Conservation (phyloP, 306 rosid species). For the Begonia masoniana region DNA sequence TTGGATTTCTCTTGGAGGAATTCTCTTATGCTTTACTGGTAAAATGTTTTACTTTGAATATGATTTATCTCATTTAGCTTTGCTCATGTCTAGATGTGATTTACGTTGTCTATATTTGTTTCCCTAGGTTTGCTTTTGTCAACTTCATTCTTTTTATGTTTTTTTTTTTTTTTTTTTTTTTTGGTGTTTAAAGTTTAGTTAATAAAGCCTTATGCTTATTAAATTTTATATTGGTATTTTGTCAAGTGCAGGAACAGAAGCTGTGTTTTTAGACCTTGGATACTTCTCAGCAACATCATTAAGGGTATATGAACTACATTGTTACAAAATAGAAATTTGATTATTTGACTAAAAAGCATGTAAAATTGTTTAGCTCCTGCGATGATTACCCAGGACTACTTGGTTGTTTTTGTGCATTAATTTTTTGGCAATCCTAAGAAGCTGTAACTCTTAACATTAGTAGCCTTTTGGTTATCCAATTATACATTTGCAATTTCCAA, state of each 20-base stretch:
- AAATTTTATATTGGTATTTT: slow-evolving; percentile 14
- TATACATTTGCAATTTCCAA: no score
- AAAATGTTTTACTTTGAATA: slow-evolving; percentile 7
- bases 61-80: no score
- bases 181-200: background rate
- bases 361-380: slow-evolving; percentile 5
- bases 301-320: slow-evolving; percentile 42
- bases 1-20: slow-evolving; percentile 70
- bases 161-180: background rate
- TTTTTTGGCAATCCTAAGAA: no score
- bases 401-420: no score
- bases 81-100: background rate
- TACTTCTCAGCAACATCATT: slow-evolving; percentile 46
- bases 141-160: background rate
- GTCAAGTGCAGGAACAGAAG: slow-evolving; percentile 59
- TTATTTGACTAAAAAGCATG: slow-evolving; percentile 4
- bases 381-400: background rate
- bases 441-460: no score
- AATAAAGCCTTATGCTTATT: background rate
- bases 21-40: slow-evolving; percentile 67
- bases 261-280: slow-evolving; percentile 77
- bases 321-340: slow-evolving; percentile 12
- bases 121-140: slow-evolving; percentile 6
- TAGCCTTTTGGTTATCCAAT: no score
- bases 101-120: slow-evolving; percentile 7